A percentile compares a stretch with the other conserved stretches of the same genome.
Conservation (phyloP, 2,329 filamentous ascomycete species). For the Cercospora sp. region DNA sequence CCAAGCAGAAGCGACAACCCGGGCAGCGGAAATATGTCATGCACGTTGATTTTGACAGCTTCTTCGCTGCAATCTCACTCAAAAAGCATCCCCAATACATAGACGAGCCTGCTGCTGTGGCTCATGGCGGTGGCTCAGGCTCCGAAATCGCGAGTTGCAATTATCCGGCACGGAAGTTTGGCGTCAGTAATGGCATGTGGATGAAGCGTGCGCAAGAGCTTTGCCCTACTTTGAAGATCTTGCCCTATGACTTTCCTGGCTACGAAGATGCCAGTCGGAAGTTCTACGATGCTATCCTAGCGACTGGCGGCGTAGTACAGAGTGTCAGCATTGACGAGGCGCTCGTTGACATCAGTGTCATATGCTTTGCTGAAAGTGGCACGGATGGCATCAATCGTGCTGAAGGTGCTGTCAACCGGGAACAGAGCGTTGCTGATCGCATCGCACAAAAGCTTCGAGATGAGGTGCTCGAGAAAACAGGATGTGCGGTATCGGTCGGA, state of each 20-base stretch:
- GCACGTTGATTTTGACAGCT: conserved; percentile 97
- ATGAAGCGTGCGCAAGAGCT: conserved; percentile 86
- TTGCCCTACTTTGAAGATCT: conserved; percentile 80
- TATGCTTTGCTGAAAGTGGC: conserved; percentile 65
- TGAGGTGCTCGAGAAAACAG: conserved; percentile 71
- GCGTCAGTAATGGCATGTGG: conserved; percentile 99
- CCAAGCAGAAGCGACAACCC: conserved; percentile 55
- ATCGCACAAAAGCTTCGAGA: conserved; percentile 68
- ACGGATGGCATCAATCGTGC: conserved; percentile 65
- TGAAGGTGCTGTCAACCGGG: conserved; percentile 70
- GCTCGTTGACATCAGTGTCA: conserved; percentile 74
- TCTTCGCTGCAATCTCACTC: conserved; percentile 90
- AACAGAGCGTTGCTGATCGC: conserved; percentile 75
- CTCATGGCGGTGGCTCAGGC: conserved; percentile 78
- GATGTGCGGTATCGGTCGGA: conserved; percentile 86
- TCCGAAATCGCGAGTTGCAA: conserved; percentile 98
- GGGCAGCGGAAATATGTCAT: conserved; percentile 78
- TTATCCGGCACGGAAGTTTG: conserved; percentile 81
- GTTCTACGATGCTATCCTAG: conserved; percentile 84
- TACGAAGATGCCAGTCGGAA: conserved; percentile 88
- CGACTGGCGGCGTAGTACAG: conserved; percentile 79
- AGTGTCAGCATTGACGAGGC: conserved; percentile 98
- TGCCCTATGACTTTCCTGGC: conserved; percentile 93
- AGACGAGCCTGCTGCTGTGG: conserved; percentile 82
- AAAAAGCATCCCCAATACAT: conserved; percentile 73